Evolutionary conservation across 164 flowering plant genomes (phyloP), one percentile per base, ranked within the genome.

Genomic region (Malania oleifera): DNA sequence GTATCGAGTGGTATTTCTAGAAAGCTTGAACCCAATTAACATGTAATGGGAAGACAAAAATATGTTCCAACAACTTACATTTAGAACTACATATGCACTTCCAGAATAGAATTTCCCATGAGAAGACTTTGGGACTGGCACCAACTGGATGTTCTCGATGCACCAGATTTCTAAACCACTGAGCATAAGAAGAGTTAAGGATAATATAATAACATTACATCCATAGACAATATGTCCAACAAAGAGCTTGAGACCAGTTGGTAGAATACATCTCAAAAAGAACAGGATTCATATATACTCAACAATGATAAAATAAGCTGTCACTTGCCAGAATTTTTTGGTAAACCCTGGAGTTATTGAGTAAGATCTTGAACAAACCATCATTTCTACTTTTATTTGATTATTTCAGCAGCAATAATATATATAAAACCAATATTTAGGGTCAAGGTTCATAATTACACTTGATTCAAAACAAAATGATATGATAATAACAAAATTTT

Each of bases 161-260:
- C 84, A 79, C 91, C 91, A 85, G 24, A 85, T 77, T 61, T 79
- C 87, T 50, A 85, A 55, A 49, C 91, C 91, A 41, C 91, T 82
- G 45, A 44, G 31, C 2, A 47, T 13, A 44, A 50, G 3, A 41
- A 15, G 37, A 14, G 56, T 60, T 71, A 70, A 79, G 71, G 71
- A 70, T 3, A 59, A 28, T 39, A 7, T 27, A 64, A 56, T 7
- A 50, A 57, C 59, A 34, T 53, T 22, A 28, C 40, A 62, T 29
- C 24, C 15, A 29, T 8, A 64, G 28, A 52, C 17, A 46, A 12
- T 2, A 23, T 24, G 24, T 24, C n/a, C n/a, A n/a, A 43, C 18
- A 3, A 24, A 44, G 24, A 53, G 44, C 23, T 43, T 20, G n/a
- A 39, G 52, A 41, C 6, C 11, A 8, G 24, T 20, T 27, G 17